Conservation (phyloP, 805 yeast species). For the Alloascoidea africana region DNA sequence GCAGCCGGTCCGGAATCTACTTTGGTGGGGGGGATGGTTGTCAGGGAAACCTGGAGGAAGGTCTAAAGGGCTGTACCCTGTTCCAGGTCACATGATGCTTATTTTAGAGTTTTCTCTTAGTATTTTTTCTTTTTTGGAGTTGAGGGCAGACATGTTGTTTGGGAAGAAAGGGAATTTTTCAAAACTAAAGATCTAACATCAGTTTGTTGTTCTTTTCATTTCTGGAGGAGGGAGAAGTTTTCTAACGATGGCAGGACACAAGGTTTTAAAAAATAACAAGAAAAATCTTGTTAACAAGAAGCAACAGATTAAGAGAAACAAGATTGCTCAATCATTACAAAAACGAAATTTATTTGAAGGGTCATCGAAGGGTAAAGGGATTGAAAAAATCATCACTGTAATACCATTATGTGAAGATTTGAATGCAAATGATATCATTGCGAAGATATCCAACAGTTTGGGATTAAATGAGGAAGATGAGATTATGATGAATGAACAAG, state of each 20-base stretch:
- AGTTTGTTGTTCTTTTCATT: constrained; percentile 80
- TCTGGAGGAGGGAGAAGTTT: constrained; percentile 62
- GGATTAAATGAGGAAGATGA: constrained; percentile 18
- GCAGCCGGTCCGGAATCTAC: no score
- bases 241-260: constrained; percentile 74
- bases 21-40: no score
- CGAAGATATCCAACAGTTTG: constrained; percentile 23
- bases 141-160: not conserved
- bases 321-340: constrained; percentile 25
- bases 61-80: not conserved
- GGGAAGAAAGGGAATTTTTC: not conserved
- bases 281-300: constrained; percentile 18
- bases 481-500: constrained; percentile 16
- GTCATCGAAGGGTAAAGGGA: constrained; percentile 52
- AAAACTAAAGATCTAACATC: constrained; percentile 75
- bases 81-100: not conserved
- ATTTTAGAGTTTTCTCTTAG: not conserved
- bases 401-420: constrained; percentile 69
- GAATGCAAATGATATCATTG: constrained; percentile 36
- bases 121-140: not conserved
- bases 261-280: constrained; percentile 8
- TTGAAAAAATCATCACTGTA: constrained; percentile 71
- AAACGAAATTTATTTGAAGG: constrained; percentile 69
- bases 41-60: no score
- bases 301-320: constrained; percentile 9